phyloP scores from a whole-genome alignment of 2,329 filamentous ascomycete species.

The Alternaria arborescens region DNA sequence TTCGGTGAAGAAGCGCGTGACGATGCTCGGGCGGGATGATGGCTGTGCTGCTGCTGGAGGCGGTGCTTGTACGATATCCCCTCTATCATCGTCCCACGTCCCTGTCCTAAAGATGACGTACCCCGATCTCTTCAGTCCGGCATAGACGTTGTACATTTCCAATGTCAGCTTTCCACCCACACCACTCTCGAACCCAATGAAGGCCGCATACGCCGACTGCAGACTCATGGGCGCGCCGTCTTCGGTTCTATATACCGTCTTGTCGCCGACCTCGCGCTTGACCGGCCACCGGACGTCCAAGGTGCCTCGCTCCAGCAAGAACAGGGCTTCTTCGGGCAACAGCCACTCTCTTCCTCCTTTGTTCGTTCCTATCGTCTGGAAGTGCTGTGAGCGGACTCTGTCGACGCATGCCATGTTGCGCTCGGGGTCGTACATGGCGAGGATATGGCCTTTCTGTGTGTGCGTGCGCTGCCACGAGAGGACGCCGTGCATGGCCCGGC shows the following conservation, averaged over 20 bases:
- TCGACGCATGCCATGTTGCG: slow-evolving; percentile 69
- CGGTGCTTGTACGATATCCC: slow-evolving; percentile 21
- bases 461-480: slow-evolving; percentile 80
- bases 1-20: slow-evolving; percentile 48
- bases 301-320: slow-evolving; percentile 85
- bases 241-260: slow-evolving; percentile 53
- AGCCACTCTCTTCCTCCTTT: slow-evolving; percentile 72
- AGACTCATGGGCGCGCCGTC: slow-evolving; percentile 83
- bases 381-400: slow-evolving; percentile 74
- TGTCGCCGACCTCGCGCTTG: slow-evolving; percentile 41
- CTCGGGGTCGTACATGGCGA: slow-evolving; percentile 78
- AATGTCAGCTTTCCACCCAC: slow-evolving; percentile 64
- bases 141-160: slow-evolving; percentile 88
- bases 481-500: slow-evolving; percentile 88
- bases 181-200: slow-evolving; percentile 74
- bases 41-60: slow-evolving; percentile 12
- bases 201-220: slow-evolving; percentile 86
- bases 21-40: slow-evolving; percentile 26
- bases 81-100: slow-evolving; percentile 52
- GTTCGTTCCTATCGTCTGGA: slow-evolving; percentile 75
- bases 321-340: slow-evolving; percentile 89
- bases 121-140: slow-evolving; percentile 81
- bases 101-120: slow-evolving; percentile 81
- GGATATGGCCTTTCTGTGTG: slow-evolving; percentile 68
- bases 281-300: slow-evolving; percentile 86